Evolutionary conservation across 2,329 filamentous ascomycete genomes (phyloP), one percentile per base, ranked within the genome.

Genomic region (Cylindrodendrum hubeiense): DNA sequence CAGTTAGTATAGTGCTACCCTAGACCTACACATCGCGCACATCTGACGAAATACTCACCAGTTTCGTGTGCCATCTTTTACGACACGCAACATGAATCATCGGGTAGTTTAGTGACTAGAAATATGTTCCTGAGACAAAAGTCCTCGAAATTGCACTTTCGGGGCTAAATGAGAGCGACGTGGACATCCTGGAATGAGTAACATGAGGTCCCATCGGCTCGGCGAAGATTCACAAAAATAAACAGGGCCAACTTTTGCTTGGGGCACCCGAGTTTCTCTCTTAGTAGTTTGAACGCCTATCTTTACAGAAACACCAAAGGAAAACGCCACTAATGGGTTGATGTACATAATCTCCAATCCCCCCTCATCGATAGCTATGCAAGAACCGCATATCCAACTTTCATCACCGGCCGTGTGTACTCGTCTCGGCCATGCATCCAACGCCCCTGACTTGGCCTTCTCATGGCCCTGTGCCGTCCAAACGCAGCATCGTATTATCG

Each of bases 401-500:
- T 57, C 52, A 44, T 58, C 49, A 41, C 52, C 47, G 51, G 58
- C 41, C 56, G 57, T 65, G 33, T 52, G 33, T 46, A 41, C 21
- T 59, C 46, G 17, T 57, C 24, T 61, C 47, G 39, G 24, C 41
- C 44, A 39, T 58, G 17, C 37, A 33, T 55, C 39, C 26, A 28
- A 37, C 37, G 37, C 15, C 37, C 33, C 43, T 39, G 21, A 17
- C 9, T 22, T 37, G 22, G 28, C 47, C 44, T 50, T 17, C 17
- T 37, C n/a, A 37, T 60, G 30, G 34, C 28, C 30, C 7, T 26
- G 39, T 60, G 41, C 53, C 54, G 52, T 55, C 59, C 60, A 44
- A 62, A 67, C 51, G 53, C 39, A 47, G 17, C 50, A 55, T 67
- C 51, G 39, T 61, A 49, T 73, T 65, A 84, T 69, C 77, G 76